Evolutionary conservation across 495 filamentous ascomycete species (phyloP), one percentile per base, ranked within the genome.

Genomic region (Penicillium flavigenum): DNA sequence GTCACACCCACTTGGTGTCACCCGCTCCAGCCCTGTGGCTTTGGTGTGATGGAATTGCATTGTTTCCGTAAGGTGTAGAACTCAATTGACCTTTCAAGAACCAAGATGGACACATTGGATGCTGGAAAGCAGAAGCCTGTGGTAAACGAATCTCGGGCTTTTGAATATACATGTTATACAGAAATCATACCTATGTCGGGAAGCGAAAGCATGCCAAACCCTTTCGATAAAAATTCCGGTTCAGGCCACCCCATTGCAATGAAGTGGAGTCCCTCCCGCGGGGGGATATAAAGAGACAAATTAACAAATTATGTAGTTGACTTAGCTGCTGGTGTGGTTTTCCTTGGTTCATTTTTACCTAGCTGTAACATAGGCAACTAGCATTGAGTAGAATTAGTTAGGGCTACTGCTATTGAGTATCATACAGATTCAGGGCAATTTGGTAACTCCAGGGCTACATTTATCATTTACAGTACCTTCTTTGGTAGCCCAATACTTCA

Each of bases 131-230:
- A 41, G 7, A 38, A 26, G 2, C 9, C 5, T 41, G 3, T 26
- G 22, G 31, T 17, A 6, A 16, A 27, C 17, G 22, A 9, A 27
- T 17, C 22, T 41, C 9, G 41, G 3, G 11, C 7, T 39, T 39
- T 39, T 20, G 26, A 4, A 42, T 39, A 43, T 52, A 38, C 39
- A 44, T 52, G 34, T 29, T 52, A 43, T 52, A 34, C 50, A 52
- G 50, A 1, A 14, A 12, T 32, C 17, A 29, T 43, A 7, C 4
- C 16, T 43, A 17, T 11, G 8, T n/a, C 16, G 6, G 16, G 1
- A 6, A 38, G 36, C 36, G 4, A 36, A 14, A 38, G 6, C 36
- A n/a, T 38, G 5, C 36, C 16, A 38, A 38, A 7, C 14, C 14
- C 36, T n/a, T 38, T 38, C 2, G 0, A 38, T 6, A 6, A 5